phyloP scores from a whole-genome alignment of 208 protist species.

The Leishmania tarentolae region DNA sequence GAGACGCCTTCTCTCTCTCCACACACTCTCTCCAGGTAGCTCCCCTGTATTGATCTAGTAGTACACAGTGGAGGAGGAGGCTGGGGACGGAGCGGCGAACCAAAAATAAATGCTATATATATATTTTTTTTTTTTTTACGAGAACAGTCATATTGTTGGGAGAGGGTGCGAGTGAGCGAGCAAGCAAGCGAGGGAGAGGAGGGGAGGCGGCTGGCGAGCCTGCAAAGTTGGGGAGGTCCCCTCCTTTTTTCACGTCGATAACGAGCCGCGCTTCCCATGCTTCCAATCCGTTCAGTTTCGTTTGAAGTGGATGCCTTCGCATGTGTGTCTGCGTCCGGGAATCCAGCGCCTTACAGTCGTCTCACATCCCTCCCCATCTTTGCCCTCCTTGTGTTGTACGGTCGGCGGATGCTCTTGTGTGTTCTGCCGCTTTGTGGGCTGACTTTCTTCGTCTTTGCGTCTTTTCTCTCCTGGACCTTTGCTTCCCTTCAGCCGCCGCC shows the following conservation, averaged over 20 bases:
- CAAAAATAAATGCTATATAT: too few species aligned
- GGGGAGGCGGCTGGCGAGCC: not conserved
- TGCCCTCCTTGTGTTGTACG: too few species aligned
- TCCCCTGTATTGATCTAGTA: not conserved
- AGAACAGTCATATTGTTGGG: not conserved
- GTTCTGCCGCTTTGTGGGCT: not conserved
- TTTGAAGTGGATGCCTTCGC: not conserved
- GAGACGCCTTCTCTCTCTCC: too few species aligned
- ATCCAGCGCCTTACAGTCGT: not conserved
- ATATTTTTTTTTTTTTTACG: not conserved
- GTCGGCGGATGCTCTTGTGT: too few species aligned
- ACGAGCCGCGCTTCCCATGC: not conserved
- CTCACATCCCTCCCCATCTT: not conserved
- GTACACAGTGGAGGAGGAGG: not conserved
- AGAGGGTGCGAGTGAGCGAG: too few species aligned
- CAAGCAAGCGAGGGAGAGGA: not conserved
- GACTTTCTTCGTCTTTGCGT: not conserved
- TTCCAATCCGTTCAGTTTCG: not conserved
- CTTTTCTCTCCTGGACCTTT: not conserved
- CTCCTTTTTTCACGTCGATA: not conserved
- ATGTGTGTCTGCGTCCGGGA: too few species aligned
- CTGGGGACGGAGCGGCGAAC: not conserved
- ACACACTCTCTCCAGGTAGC: not conserved
- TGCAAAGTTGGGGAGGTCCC: not conserved
- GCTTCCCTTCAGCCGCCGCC: not conserved